Evolutionary conservation across 108 stramenopile species (phyloP).

Genomic region (Pseudonitzschia delicatissima): DNA sequence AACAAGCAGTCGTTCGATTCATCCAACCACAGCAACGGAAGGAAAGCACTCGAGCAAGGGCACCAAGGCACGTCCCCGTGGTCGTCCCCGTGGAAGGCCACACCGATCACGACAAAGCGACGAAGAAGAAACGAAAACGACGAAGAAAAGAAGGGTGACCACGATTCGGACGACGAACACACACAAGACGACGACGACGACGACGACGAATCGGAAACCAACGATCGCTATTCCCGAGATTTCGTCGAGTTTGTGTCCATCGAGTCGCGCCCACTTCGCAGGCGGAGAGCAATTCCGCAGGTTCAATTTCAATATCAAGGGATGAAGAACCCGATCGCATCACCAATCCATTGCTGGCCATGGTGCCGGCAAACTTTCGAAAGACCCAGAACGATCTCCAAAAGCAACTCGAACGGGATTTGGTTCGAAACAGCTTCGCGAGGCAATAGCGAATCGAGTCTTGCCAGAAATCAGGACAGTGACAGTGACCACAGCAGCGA

Average conservation of each 20-base stretch:
- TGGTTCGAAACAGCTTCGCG: background rate
- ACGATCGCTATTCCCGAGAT: background rate
- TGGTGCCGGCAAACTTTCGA: conserved; percentile 10
- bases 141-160: background rate
- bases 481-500: background rate
- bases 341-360: conserved; percentile 53
- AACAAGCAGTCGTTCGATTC: too few relatives aligned
- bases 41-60: too few relatives aligned
- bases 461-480: too few relatives aligned
- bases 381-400: background rate
- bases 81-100: too few relatives aligned
- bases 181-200: background rate
- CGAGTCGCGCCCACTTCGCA: background rate
- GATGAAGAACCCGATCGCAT: conserved; percentile 55
- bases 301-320: conserved; percentile 15
- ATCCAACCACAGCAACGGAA: too few relatives aligned
- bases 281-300: background rate
- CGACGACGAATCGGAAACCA: background rate
- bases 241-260: background rate
- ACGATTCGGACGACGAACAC: background rate
- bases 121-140: too few relatives aligned
- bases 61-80: too few relatives aligned
- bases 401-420: background rate
- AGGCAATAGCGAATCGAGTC: background rate
- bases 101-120: too few relatives aligned